phyloP scores from a whole-genome alignment of 1,139 yeast species.

The Nakaseomyces nivariensis region DNA sequence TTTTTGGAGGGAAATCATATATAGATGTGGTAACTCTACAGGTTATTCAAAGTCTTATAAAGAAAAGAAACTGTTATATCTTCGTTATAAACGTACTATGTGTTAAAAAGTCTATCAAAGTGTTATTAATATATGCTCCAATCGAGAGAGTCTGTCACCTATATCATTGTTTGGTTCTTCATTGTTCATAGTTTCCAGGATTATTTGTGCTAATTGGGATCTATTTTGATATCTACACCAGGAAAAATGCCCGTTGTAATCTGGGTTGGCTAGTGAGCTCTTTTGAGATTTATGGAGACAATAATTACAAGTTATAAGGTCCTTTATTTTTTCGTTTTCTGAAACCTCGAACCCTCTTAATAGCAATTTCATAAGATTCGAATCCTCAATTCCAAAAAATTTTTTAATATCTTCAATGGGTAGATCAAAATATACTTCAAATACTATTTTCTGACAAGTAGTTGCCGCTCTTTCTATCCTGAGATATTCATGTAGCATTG shows the following conservation, averaged over 20 bases:
- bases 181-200: not conserved
- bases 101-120: not conserved
- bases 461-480: conserved; percentile 3
- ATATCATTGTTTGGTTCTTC: not conserved
- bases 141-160: conserved; percentile 2
- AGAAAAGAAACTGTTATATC: no score
- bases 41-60: not conserved
- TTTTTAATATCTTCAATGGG: not conserved
- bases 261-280: conserved; percentile 5
- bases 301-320: conserved; percentile 10
- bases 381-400: conserved; percentile 4
- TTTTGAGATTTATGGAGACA: conserved; percentile 11
- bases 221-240: conserved; percentile 17
- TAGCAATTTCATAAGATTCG: conserved; percentile 3
- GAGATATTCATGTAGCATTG: conserved; percentile 10
- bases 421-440: not conserved
- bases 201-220: conserved; percentile 6
- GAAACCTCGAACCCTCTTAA: conserved; percentile 8
- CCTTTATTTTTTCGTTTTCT: not conserved
- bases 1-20: no score
- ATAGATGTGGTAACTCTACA: not conserved
- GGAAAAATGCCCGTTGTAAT: conserved; percentile 10
- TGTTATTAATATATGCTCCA: conserved; percentile 5
- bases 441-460: not conserved
- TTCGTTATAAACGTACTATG: not conserved